Base-by-base conservation (phyloP, 768 basidiomycete species). In the Cystofilobasidium macerans region DNA sequence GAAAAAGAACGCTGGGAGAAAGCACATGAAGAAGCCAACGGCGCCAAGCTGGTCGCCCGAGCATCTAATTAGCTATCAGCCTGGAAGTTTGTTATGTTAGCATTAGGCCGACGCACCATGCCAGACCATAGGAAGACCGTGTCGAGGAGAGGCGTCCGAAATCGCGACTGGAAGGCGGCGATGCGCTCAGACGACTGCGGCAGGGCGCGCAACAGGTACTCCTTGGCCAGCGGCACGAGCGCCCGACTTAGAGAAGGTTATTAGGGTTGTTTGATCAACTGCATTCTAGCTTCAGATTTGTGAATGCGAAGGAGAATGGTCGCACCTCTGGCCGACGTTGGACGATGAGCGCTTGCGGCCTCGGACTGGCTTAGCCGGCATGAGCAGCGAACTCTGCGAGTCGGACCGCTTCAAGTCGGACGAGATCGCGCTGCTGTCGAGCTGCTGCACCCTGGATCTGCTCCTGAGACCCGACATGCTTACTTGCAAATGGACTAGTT, bases 1-100 rank as follows among this genome's bases (percentile, higher is more conserved):
- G 80, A 92, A 97, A 72, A 87, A 94, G 69, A 89, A 80, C 0
- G 84, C 79, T 0, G 94, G 94, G 8, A 99, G 78, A 68, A 87
- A 81, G 36, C 84, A 82, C 86, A 94, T 89, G 81, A 98, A 97
- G 78, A 92, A 97, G 48, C 68, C 70, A 32, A 70, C 72, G 9
- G 67, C 56, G 18, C 67, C 67, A n/a, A 68, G 57, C 51, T 54
- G 51, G 6, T 26, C 4, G 48, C 28, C 13, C 48, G 7, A 4
- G 28, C 48, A 4, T 5, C 28, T 26, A 26, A 4, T 3, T 26
- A 6, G 45, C 9, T 48, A 48, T 18, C n/a, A n/a, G n/a, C n/a
- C n/a, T n/a, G n/a, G n/a, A n/a, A n/a, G n/a, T n/a, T n/a, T n/a
- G n/a, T n/a, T n/a, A n/a, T 18, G 45, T 13, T 18, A 22, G 9